Conservation (phyloP, 495 filamentous ascomycete genomes). For the Margaritispora aquatica region DNA sequence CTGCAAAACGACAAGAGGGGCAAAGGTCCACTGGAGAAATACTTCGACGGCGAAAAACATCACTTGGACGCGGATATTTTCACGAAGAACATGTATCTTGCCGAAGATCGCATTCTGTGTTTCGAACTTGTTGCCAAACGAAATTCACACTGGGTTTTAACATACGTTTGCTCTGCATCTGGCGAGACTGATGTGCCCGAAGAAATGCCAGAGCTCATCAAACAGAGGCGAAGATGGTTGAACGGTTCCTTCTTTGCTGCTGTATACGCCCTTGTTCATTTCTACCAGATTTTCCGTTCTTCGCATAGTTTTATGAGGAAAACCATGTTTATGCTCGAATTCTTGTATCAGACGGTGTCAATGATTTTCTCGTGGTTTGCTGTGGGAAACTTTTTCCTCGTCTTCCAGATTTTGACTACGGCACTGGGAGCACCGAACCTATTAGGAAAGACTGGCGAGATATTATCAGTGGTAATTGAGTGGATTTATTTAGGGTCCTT, state of each 20-base stretch:
- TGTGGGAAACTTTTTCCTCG: conserved; percentile 37
- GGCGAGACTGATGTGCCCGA: conserved; percentile 96
- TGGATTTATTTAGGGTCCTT: conserved; percentile 81
- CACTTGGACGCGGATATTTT: conserved; percentile 34
- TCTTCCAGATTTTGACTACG: conserved; percentile 69
- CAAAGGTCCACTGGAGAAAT: conserved; percentile 33
- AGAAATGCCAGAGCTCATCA: conserved; percentile 88
- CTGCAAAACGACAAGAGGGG: conserved; percentile 23
- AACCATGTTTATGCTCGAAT: conserved; percentile 85
- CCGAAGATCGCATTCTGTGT: conserved; percentile 97
- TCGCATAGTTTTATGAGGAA: conserved; percentile 86
- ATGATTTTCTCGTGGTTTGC: conserved; percentile 96
- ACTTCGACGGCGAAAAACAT: conserved; percentile 35
- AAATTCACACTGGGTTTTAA: conserved; percentile 88
- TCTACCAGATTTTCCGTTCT: conserved; percentile 83
- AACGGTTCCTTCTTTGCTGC: conserved; percentile 98
- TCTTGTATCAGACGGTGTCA: conserved; percentile 83
- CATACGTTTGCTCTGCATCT: conserved; percentile 90
- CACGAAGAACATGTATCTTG: conserved; percentile 38
- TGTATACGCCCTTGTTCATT: conserved; percentile 92
- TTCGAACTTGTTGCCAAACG: conserved; percentile 97
- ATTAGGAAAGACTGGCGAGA: conserved; percentile 68
- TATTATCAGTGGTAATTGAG: conserved; percentile 76
- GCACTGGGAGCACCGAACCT: conserved; percentile 74
- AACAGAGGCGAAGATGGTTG: conserved; percentile 88